Conservation (phyloP, 371 early-diverging fungal genomes). For the Mucor circinelloides region DNA sequence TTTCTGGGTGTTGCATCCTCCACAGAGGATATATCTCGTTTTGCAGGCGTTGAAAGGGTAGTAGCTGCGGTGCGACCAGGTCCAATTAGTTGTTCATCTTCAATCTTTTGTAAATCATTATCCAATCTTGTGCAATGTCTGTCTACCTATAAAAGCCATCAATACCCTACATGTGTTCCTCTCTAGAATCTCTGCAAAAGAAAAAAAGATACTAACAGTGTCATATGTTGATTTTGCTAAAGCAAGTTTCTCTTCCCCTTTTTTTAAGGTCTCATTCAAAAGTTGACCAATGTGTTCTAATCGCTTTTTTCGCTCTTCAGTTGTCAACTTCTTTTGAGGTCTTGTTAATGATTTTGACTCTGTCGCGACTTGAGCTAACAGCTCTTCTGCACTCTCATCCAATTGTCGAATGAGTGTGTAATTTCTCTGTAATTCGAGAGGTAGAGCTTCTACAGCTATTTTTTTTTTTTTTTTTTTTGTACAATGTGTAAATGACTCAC, state of each 20-base stretch:
- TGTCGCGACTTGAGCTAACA: conserved; percentile 62
- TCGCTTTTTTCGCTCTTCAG: conserved; percentile 57
- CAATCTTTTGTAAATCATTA: conserved; percentile 86
- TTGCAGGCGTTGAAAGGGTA: not conserved
- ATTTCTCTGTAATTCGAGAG: conserved; percentile 87
- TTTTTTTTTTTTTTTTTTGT: not conserved
- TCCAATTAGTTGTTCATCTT: conserved; percentile 83
- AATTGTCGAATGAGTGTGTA: conserved; percentile 89
- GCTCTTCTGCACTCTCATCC: conserved; percentile 78
- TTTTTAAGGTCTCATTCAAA: conserved; percentile 73
- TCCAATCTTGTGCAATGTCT: conserved; percentile 90
- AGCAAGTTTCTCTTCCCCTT: conserved; percentile 93
- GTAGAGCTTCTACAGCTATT: conserved; percentile 84
- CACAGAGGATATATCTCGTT: not conserved
- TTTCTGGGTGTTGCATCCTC: not conserved
- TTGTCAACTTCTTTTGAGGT: conserved; percentile 12
- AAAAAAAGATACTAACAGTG: conserved; percentile 54
- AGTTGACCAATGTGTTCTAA: conserved; percentile 64
- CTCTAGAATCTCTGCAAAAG: not conserved
- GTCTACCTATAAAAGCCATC: conserved; percentile 66
- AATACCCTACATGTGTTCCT: not conserved
- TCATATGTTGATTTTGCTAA: conserved; percentile 93
- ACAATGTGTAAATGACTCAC: not conserved
- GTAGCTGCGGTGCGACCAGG: conserved; percentile 43
- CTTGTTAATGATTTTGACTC: conserved; percentile 19